Conservation (phyloP, 1,284 basidiomycete genomes). For the Pascua guehoae region DNA sequence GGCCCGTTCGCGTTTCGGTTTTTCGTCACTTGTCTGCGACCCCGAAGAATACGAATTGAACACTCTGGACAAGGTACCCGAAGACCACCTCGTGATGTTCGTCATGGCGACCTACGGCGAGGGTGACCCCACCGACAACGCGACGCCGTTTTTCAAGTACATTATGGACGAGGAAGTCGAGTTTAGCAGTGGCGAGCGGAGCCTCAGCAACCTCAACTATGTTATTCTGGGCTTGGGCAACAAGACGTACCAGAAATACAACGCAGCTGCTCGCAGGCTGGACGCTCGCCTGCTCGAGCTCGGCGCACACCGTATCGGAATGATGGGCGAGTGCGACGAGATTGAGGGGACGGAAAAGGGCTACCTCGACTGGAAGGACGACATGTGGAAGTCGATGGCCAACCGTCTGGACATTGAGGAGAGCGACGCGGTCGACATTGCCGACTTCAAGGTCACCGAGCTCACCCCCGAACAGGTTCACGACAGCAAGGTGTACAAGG, state of each 20-base stretch:
- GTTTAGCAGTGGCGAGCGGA: constrained; percentile 65
- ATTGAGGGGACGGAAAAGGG: constrained; percentile 99
- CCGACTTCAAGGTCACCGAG: constrained; percentile 91
- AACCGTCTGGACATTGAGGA: constrained; percentile 81
- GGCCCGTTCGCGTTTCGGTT: constrained; percentile 86
- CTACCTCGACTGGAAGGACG: constrained; percentile 98
- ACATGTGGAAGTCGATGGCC: constrained; percentile 87
- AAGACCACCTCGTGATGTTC: constrained; percentile 75
- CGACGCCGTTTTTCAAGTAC: constrained; percentile 91
- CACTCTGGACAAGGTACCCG: constrained; percentile 84
- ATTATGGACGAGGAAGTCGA: constrained; percentile 78
- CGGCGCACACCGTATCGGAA: constrained; percentile 81
- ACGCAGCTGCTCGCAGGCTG: constrained; percentile 76
- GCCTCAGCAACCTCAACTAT: constrained; percentile 83
- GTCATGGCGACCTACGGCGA: constrained; percentile 98
- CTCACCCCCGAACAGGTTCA: constrained; percentile 52
- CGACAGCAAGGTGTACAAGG: constrained; percentile 87
- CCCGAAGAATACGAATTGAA: constrained; percentile 98
- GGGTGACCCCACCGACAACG: constrained; percentile 98
- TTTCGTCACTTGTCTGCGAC: constrained; percentile 89
- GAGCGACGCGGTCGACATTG: constrained; percentile 85
- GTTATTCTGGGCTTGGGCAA: constrained; percentile 94
- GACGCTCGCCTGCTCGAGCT: constrained; percentile 71
- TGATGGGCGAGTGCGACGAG: constrained; percentile 92
- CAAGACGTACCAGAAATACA: constrained; percentile 94